These are phyloP conservation scores for Cyclanthera cordifolia DNA, from an alignment of 306 rosid species.

Conservation along the genomic window DNA sequence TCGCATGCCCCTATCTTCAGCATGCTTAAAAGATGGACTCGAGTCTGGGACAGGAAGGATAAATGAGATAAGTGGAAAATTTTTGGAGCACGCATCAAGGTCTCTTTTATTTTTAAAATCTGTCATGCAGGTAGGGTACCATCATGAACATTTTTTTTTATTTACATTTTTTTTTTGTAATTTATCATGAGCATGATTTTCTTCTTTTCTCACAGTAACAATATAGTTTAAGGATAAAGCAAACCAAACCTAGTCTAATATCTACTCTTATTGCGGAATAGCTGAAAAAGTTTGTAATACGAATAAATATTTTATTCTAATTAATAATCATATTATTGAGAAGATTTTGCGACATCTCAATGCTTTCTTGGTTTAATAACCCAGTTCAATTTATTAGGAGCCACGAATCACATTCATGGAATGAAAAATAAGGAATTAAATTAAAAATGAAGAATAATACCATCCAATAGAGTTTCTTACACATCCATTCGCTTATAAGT, in stretches of 20 bases:
- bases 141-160: not conserved
- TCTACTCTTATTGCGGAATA: not conserved
- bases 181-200: not conserved
- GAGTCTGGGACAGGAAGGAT: conserved; percentile 45
- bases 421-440: not conserved
- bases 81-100: conserved; percentile 71
- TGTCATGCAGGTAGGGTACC: conserved; percentile 78
- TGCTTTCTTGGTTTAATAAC: not conserved
- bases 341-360: not conserved
- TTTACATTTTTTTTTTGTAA: not conserved
- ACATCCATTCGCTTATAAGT: not conserved
- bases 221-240: not conserved
- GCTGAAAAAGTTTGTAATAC: not conserved
- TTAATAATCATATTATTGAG: not conserved
- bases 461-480: not conserved
- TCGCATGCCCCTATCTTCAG: conserved; percentile 83
- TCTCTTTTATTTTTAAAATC: conserved; percentile 76
- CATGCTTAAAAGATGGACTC: conserved; percentile 47
- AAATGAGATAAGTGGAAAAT: conserved; percentile 52
- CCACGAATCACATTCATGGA: not conserved
- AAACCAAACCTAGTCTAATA: not conserved
- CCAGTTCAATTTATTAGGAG: not conserved
- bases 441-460: not conserved
- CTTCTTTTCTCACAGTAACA: not conserved
- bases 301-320: not conserved